A percentile compares a stretch with the other conserved stretches of the same genome.
Conservation (phyloP, 2,329 filamentous ascomycete species). For the Xylariaceae sp. region DNA sequence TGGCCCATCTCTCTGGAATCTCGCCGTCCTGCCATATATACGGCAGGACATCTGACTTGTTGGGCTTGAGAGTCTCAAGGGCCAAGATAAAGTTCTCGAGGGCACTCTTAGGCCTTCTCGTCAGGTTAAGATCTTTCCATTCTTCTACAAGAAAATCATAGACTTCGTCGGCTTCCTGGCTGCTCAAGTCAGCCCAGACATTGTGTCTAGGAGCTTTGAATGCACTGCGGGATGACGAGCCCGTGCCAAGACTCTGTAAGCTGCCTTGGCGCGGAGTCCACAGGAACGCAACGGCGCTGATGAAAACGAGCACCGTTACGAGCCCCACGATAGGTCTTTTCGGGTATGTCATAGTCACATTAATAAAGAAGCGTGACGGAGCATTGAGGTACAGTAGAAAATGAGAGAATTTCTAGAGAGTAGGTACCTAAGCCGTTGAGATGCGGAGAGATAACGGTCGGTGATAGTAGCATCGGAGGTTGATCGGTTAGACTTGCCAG, state of each 20-base stretch:
- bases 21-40: slow-evolving; percentile 23
- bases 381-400: too few relatives aligned
- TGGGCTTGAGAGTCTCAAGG: slow-evolving; percentile 24
- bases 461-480: too few relatives aligned
- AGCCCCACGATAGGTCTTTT: background rate
- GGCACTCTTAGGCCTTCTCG: slow-evolving; percentile 1
- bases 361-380: too few relatives aligned
- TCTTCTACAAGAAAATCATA: slow-evolving; percentile 2
- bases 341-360: background rate
- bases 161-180: background rate
- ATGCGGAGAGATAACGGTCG: too few relatives aligned
- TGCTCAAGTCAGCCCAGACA: background rate
- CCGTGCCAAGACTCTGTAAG: background rate
- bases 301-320: background rate
- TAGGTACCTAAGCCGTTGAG: too few relatives aligned
- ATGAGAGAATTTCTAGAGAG: too few relatives aligned
- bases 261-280: background rate
- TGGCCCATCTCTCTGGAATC: slow-evolving; percentile 16
- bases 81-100: slow-evolving; percentile 10
- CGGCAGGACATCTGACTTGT: slow-evolving; percentile 31
- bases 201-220: slow-evolving; percentile 1
- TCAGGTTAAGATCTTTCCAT: slow-evolving; percentile 4
- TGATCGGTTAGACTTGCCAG: too few relatives aligned
- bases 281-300: background rate
- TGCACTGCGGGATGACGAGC: background rate